Evolutionary conservation across 2,329 filamentous ascomycete species (phyloP), one percentile per base, ranked within the genome.

Genomic region (Dactylellina haptotyla): DNA sequence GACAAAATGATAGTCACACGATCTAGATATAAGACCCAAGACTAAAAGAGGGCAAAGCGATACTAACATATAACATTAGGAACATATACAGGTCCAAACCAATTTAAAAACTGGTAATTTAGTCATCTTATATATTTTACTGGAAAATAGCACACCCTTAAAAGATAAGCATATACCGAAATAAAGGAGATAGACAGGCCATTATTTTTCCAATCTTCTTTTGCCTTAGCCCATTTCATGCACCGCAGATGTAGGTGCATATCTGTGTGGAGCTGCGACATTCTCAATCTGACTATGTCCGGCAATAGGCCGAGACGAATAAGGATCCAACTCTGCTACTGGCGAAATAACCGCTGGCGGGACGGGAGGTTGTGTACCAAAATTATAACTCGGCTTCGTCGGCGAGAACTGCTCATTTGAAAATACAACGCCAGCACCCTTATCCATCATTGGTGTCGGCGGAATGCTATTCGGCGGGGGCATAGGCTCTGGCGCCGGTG

Each of bases 351-450:
- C 6, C 12, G 28, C 28, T 14, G 57, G 26, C 2, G 18, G 16
- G 5, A 56, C 45, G 3, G 45, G 45, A 20, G 45, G 20, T 10
- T n/a, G 8, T 5, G 25, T 14, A 54, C 9, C 8, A 16, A n/a
- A 28, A 18, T 23, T 3, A 4, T 20, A 26, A 20, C 1, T 20
- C 9, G 63, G 53, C 3, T 67, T 53, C 10, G 34, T 14, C 2
- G 53, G 63, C 25, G 63, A 53, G 26, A 67, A 59, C 9, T 67
- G 63, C 2, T 37, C 54, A 14, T 67, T 67, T 2, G 53, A 2
- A 32, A 16, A 66, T 34, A 32, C 45, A 43, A 16, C 16, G 41
- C 39, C 43, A 1, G 9, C 1, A 26, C 43, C 18, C 18, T 39
- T 30, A n/a, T 43, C 45, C 30, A 43, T 8, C n/a, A 39, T 46